Conservation (phyloP, 2,329 filamentous ascomycete genomes). For the Penicillium capsulatum region DNA sequence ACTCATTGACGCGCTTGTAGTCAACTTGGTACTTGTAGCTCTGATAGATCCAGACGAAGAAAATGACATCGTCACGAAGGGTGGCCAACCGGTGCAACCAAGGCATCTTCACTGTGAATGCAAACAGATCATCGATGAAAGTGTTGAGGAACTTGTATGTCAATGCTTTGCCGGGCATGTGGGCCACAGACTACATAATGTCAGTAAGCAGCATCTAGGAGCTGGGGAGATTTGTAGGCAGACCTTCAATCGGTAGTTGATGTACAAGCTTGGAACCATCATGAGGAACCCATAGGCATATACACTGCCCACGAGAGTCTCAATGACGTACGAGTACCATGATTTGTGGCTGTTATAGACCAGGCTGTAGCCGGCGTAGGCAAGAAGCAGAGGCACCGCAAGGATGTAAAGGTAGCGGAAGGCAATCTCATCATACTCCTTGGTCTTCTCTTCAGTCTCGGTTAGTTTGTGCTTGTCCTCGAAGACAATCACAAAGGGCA, state of each 20-base stretch:
- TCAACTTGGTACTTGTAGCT: constrained; percentile 88
- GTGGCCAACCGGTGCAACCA: constrained; percentile 88
- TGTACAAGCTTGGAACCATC: constrained; percentile 97
- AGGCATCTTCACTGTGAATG: constrained; percentile 99
- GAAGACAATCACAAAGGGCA: constrained; percentile 78
- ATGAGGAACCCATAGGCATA: constrained; percentile 98
- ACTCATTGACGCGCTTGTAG: constrained; percentile 91
- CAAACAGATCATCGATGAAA: constrained; percentile 97
- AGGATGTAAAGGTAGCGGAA: constrained; percentile 96
- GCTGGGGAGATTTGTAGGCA: constrained; percentile 10
- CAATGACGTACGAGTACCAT: constrained; percentile 95
- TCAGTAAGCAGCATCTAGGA: background rate
- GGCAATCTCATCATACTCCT: constrained; percentile 96
- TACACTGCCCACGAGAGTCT: constrained; percentile 89
- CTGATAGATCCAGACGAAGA: constrained; percentile 97
- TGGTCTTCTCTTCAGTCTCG: constrained; percentile 94
- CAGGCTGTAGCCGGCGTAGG: constrained; percentile 87
- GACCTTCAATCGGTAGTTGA: constrained; percentile 95
- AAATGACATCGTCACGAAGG: constrained; percentile 91
- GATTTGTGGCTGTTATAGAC: constrained; percentile 94
- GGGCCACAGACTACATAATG: constrained; percentile 62
- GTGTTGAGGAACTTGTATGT: constrained; percentile 98
- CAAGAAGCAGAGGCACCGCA: constrained; percentile 81
- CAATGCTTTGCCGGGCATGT: constrained; percentile 96
- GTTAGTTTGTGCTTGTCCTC: constrained; percentile 96